Conservation (phyloP, 2,329 filamentous ascomycete genomes). For the Botrytis aclada region DNA sequence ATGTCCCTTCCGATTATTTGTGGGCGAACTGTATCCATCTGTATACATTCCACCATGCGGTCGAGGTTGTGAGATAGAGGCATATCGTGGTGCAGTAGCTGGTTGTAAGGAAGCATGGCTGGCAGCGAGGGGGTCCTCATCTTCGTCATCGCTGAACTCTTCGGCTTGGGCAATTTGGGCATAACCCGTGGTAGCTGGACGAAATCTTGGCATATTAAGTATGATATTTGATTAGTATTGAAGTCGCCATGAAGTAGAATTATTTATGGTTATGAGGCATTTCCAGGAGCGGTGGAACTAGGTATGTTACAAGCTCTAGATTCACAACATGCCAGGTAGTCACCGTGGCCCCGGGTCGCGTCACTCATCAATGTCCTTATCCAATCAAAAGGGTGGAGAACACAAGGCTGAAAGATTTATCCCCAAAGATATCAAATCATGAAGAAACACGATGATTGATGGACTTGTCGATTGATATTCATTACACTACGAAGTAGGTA, state of each 20-base stretch:
- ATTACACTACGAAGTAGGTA: not conserved
- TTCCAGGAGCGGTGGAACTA: not conserved
- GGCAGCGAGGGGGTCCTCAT: constrained; percentile 59
- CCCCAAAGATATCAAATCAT: constrained; percentile 5
- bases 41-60: constrained; percentile 59
- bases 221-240: not conserved
- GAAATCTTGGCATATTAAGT: constrained; percentile 33
- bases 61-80: constrained; percentile 59
- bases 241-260: constrained; percentile 15
- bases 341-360: constrained; percentile 8
- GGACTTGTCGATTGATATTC: not conserved
- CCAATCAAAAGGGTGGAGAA: constrained; percentile 12
- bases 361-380: constrained; percentile 1
- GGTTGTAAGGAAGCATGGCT: constrained; percentile 53
- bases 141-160: constrained; percentile 59
- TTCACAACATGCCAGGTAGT: constrained; percentile 11
- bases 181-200: constrained; percentile 74
- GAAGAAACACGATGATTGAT: not conserved
- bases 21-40: constrained; percentile 40
- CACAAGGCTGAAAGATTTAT: constrained; percentile 14
- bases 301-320: constrained; percentile 12
- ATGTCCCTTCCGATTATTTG: constrained; percentile 42
- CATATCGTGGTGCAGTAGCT: constrained; percentile 59
- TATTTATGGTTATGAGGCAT: not conserved
- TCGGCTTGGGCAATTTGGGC: constrained; percentile 82